Base-by-base conservation (phyloP, 306 rosid genomes). In the Cucumis hystrix region DNA sequence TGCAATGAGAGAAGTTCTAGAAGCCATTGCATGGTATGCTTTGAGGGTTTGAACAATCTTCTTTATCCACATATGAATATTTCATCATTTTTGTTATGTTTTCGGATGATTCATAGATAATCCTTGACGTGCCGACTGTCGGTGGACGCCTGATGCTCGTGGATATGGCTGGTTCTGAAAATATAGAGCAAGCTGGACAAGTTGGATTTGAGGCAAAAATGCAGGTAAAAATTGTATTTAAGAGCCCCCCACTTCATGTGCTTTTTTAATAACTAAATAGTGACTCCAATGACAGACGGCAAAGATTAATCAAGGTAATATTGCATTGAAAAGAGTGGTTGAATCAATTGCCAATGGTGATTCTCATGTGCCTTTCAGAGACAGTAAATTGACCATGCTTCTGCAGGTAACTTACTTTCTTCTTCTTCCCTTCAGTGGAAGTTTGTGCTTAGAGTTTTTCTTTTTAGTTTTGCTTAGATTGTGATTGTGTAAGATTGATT, bases 81-180 rank as follows among this genome's bases (percentile, higher is more conserved):
- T 77, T 78, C 58, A 74, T 20, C 40, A 83, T 33, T 40, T 60
- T 40, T 8, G 39, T 63, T 7, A 6, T 60, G 20, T 23, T 28
- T 30, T 80, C 1, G 51, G 43, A 49, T 40, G 8, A 1, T 37
- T 78, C 63, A 70, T 83, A 96, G 99, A 85, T 96, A 70, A 92
- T 96, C 77, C 96, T 96, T 52, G 98, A 96, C 79, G 98, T 92
- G 61, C 99, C 99, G 17, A 96, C 90, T 0, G 93, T 91, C 41
- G 99, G 99, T 80, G 99, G 99, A 21, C 84, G 99, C 45, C 81
- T 96, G 79, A 96, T 96, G 96, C 99, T 96, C 52, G 98, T 96
- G 7, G 99, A 96, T 83, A 96, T 96, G 99, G 99, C 99, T 23
- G 99, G 99, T 70, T 96, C 99, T 15, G 99, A 96, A 79, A 92